phyloP scores from a whole-genome alignment of 139 green algal species.

The Mesotaenium endlicherianum region DNA sequence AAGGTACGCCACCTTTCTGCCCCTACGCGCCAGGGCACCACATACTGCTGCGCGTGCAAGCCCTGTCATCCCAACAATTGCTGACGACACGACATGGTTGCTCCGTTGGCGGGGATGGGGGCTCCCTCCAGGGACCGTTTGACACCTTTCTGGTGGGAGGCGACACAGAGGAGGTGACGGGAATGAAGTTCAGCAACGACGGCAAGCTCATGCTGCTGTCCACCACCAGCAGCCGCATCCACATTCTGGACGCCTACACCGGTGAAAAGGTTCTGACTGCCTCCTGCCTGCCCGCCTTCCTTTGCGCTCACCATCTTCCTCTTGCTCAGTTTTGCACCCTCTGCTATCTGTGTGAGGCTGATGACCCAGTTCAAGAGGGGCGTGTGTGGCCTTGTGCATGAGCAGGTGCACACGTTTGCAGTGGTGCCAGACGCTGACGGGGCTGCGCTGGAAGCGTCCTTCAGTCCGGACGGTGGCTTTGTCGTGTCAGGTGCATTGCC shows the following conservation, averaged over 20 bases:
- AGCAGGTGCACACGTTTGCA: conserved; percentile 44
- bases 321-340: too few species aligned
- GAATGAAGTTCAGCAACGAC: conserved; percentile 76
- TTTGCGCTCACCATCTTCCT: not conserved
- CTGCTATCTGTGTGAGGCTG: too few species aligned
- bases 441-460: conserved; percentile 63
- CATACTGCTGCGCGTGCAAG: too few species aligned
- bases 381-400: not conserved
- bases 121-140: conserved; percentile 76
- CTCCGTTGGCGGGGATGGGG: too few species aligned
- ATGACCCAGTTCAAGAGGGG: too few species aligned
- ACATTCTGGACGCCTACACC: conserved; percentile 81
- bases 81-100: too few species aligned
- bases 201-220: conserved; percentile 71
- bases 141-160: conserved; percentile 68
- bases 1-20: too few species aligned
- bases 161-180: conserved; percentile 30
- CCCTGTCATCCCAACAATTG: too few species aligned
- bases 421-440: conserved; percentile 29
- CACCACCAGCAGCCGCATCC: conserved; percentile 55
- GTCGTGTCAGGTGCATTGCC: conserved; percentile 62
- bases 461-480: conserved; percentile 78
- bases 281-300: not conserved
- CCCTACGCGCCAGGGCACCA: too few species aligned
- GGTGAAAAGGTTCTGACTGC: conserved; percentile 43